A percentile compares a stretch with the other conserved stretches of the same genome.
These are phyloP conservation scores for Crassisporium funariophilum DNA, from an alignment of 768 basidiomycete genomes.

Conservation along the genomic window DNA sequence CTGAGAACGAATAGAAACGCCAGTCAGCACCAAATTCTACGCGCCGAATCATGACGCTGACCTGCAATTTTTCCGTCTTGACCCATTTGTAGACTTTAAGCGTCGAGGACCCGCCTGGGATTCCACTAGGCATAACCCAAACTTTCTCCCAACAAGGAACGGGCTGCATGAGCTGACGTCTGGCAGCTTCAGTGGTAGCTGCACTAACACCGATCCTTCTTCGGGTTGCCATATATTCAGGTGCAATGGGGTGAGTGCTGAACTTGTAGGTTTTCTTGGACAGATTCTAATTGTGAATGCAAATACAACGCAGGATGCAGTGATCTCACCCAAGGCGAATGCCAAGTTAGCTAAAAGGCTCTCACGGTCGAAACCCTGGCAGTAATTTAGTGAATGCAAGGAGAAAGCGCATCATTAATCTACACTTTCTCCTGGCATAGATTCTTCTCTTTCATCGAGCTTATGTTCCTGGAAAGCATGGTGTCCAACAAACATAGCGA, in stretches of 20 bases:
- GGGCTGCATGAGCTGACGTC: conserved; percentile 86
- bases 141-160: conserved; percentile 86
- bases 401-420: too few species aligned
- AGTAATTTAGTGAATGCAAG: too few species aligned
- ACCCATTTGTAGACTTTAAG: conserved; percentile 79
- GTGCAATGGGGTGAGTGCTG: not conserved
- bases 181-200: conserved; percentile 78
- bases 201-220: conserved; percentile 77
- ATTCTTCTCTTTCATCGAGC: too few species aligned
- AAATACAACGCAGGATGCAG: not conserved
- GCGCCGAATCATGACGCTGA: conserved; percentile 30
- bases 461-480: too few species aligned
- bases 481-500: too few species aligned
- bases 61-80: conserved; percentile 78
- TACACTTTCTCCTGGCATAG: too few species aligned
- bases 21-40: not conserved
- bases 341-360: too few species aligned
- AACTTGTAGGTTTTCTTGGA: not conserved
- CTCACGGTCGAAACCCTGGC: too few species aligned
- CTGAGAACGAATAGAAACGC: conserved; percentile 37
- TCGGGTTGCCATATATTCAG: conserved; percentile 62
- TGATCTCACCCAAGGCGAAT: too few species aligned
- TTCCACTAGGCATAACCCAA: conserved; percentile 63
- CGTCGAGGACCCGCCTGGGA: conserved; percentile 51
- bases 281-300: not conserved